Base-by-base conservation (phyloP, 257 asterid species). In the Solanum bukasovii region DNA sequence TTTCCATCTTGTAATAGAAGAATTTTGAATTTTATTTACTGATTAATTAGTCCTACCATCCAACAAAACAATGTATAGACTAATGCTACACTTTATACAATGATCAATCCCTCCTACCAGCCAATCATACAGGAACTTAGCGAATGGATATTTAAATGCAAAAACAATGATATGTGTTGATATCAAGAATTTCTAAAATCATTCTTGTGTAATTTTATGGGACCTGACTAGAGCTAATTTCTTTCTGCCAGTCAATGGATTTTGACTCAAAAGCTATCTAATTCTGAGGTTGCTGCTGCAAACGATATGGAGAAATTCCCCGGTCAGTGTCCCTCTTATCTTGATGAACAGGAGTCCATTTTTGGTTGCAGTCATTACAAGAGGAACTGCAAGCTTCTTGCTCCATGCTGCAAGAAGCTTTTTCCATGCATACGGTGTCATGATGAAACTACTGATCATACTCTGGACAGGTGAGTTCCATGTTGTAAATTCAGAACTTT, bases 391-490 rank as follows among this genome's bases (percentile, higher is more conserved):
- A 96, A 95, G 91, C 92, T 96, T 89, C 86, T 96, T 38, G 92
- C 95, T 81, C 93, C 98, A 68, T 96, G 99, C 89, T 96, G 99
- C 93, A 92, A 93, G 87, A 91, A 93, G 93, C 91, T 95, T 34
- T 93, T 88, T 91, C 90, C 99, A 35, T 96, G 98, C 95, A 93
- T 96, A 89, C 95, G 96, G 86, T 96, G 99, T 90, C 99, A 96
- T 83, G 98, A 96, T 88, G 99, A 96, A 70, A 87, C 88, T 89
- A 63, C 94, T 35, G 96, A 95, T 93, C 99, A 96, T 90, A 87
- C 92, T 72, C 87, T 94, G 90, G 96, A 95, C 91, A 94, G 98
- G 99, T 95, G 88, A 88, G 92, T 42, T 42, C 5, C 70, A 9
- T 81, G 31, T 20, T 42, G 20, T 49, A 49, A 52, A 49, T 18